Evolutionary conservation across 2,329 filamentous ascomycete species (phyloP).

Genomic region (Diaporthe ilicicola): DNA sequence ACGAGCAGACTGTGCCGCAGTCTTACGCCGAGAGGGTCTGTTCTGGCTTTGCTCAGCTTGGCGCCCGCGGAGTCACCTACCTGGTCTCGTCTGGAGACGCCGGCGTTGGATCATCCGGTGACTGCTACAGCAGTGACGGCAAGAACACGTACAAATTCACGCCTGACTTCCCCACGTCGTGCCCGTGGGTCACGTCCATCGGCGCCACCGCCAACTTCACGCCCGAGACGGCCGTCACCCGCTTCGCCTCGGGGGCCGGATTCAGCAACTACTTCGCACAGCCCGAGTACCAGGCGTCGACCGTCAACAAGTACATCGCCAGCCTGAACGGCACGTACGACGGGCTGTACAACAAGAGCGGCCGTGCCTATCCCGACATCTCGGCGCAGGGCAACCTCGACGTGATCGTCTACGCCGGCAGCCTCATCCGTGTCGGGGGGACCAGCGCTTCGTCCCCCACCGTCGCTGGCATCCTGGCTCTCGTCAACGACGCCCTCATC

Average conservation of each 20-base stretch:
- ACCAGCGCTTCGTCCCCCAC: slow-evolving; percentile 60
- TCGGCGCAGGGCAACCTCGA: slow-evolving; percentile 51
- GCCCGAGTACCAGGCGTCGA: slow-evolving; percentile 48
- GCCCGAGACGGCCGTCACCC: slow-evolving; percentile 37
- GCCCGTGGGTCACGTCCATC: slow-evolving; percentile 73
- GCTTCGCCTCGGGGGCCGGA: slow-evolving; percentile 43
- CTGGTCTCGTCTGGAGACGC: slow-evolving; percentile 69
- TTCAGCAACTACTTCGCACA: slow-evolving; percentile 45
- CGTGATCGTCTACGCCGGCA: slow-evolving; percentile 44
- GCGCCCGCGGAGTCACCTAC: slow-evolving; percentile 69
- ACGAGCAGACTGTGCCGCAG: slow-evolving; percentile 69
- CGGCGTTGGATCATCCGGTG: slow-evolving; percentile 58
- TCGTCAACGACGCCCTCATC: slow-evolving; percentile 59
- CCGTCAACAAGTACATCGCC: slow-evolving; percentile 53
- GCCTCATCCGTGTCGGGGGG: slow-evolving; percentile 51
- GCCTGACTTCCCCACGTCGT: slow-evolving; percentile 71
- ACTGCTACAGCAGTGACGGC: slow-evolving; percentile 66
- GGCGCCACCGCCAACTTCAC: slow-evolving; percentile 60
- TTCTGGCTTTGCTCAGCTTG: slow-evolving; percentile 68
- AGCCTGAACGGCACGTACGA: slow-evolving; percentile 49
- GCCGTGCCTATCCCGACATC: slow-evolving; percentile 59
- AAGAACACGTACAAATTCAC: slow-evolving; percentile 61
- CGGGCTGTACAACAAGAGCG: slow-evolving; percentile 53
- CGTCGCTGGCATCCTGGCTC: slow-evolving; percentile 55
- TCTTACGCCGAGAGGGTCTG: slow-evolving; percentile 67